phyloP scores from a whole-genome alignment of 495 filamentous ascomycete genomes.

The Hamigera avellanea region DNA sequence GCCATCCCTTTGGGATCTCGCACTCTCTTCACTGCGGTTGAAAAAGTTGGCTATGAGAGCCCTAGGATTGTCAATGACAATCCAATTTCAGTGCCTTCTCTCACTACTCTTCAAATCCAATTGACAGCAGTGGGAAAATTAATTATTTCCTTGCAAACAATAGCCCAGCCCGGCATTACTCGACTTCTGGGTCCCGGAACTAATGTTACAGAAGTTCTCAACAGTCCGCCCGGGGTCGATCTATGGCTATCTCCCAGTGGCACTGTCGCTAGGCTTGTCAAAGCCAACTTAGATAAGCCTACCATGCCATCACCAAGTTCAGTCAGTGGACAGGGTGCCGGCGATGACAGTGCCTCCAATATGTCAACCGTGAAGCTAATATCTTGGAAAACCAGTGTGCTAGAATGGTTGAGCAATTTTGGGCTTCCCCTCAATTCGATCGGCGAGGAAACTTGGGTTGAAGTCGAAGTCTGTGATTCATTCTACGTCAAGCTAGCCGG shows the following conservation, averaged over 20 bases:
- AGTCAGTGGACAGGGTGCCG: constrained; percentile 4
- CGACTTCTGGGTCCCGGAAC: constrained; percentile 17
- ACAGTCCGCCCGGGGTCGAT: constrained; percentile 20
- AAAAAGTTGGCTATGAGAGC: constrained; percentile 20
- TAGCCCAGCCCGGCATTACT: constrained; percentile 25
- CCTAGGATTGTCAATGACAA: constrained; percentile 18
- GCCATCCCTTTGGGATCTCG: constrained; percentile 35
- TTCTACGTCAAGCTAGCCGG: constrained; percentile 33
- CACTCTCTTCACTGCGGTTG: constrained; percentile 29
- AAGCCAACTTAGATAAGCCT: constrained; percentile 12
- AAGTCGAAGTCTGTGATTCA: constrained; percentile 36
- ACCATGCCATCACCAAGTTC: constrained; percentile 13
- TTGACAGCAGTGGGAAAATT: constrained; percentile 26
- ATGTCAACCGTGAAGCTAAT: constrained; percentile 8
- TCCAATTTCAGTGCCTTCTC: constrained; percentile 15
- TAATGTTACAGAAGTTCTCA: constrained; percentile 9
- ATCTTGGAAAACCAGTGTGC: constrained; percentile 29
- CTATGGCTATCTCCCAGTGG: constrained; percentile 42
- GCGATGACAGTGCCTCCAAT: constrained; percentile 3
- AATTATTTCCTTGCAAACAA: constrained; percentile 27
- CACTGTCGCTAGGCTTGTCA: constrained; percentile 32
- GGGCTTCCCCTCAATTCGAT: constrained; percentile 22
- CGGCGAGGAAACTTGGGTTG: constrained; percentile 31
- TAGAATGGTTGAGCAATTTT: constrained; percentile 30
- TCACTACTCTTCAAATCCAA: constrained; percentile 31